A percentile compares a stretch with the other conserved stretches of the same genome.
Evolutionary conservation across 768 basidiomycete genomes (phyloP).

Genomic region (Austroboletus eburneus): DNA sequence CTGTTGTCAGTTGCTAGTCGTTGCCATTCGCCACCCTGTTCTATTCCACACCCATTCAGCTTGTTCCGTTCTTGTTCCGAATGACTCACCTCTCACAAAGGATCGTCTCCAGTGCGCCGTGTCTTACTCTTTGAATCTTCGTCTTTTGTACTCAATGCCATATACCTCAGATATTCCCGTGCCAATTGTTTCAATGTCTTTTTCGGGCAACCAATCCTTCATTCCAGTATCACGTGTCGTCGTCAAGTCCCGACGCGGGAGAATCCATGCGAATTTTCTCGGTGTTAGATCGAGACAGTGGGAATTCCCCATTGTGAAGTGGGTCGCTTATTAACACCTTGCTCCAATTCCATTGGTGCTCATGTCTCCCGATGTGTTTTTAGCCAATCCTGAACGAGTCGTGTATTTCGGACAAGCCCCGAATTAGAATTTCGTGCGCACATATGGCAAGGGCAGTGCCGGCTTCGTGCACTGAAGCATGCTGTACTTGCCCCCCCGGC

Average conservation of each 20-base stretch:
- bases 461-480: background rate
- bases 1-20: background rate
- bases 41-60: background rate
- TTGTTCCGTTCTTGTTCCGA: slow-evolving; percentile 12
- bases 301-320: background rate
- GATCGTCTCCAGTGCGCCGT: slow-evolving; percentile 3
- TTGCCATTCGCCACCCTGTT: background rate
- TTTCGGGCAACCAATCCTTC: background rate
- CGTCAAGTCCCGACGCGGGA: background rate
- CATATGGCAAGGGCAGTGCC: slow-evolving; percentile 13
- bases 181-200: slow-evolving; percentile 13
- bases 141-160: background rate
- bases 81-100: slow-evolving; percentile 2
- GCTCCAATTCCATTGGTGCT: background rate
- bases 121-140: background rate
- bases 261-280: background rate
- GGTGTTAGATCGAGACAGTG: slow-evolving; percentile 1
- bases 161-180: background rate
- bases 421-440: slow-evolving; percentile 1
- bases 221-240: background rate
- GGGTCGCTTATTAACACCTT: slow-evolving; percentile 1
- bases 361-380: slow-evolving; percentile 4
- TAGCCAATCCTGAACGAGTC: slow-evolving; percentile 5
- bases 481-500: background rate
- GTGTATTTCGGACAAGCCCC: slow-evolving; percentile 4